These are phyloP conservation scores for Jatropha multifida DNA, from an alignment of 441 rosid species.

Conservation along the genomic window DNA sequence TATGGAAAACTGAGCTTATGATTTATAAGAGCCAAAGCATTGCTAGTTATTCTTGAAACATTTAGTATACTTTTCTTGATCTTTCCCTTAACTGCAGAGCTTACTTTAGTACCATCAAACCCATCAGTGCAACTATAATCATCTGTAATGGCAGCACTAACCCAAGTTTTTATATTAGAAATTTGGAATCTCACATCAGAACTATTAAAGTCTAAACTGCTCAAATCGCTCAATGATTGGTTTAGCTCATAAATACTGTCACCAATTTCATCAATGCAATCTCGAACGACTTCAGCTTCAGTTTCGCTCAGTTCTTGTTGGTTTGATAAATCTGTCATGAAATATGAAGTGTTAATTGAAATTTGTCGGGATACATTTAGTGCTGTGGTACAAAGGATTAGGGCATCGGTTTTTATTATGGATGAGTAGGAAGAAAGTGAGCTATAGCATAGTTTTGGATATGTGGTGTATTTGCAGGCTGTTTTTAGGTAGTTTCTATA, in stretches of 20 bases:
- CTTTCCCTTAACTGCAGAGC: slow-evolving; percentile 37
- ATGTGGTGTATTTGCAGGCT: slow-evolving; percentile 52
- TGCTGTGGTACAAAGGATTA: slow-evolving; percentile 49
- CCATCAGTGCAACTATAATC: slow-evolving; percentile 74
- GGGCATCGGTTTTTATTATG: slow-evolving; percentile 42
- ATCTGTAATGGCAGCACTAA: slow-evolving; percentile 65
- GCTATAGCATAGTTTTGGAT: slow-evolving; percentile 46
- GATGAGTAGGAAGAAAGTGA: slow-evolving; percentile 44
- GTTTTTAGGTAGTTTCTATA: slow-evolving; percentile 47
- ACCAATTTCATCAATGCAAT: slow-evolving; percentile 47
- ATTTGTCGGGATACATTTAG: slow-evolving; percentile 37
- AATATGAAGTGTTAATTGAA: slow-evolving; percentile 31
- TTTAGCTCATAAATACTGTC: slow-evolving; percentile 51
- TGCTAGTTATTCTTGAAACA: slow-evolving; percentile 55
- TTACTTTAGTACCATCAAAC: slow-evolving; percentile 42
- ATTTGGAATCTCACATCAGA: slow-evolving; percentile 34
- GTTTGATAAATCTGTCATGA: slow-evolving; percentile 28
- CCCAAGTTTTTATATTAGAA: slow-evolving; percentile 55
- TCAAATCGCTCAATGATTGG: slow-evolving; percentile 41
- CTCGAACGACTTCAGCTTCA: slow-evolving; percentile 43
- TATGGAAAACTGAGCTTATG: background rate
- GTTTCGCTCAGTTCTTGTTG: slow-evolving; percentile 27
- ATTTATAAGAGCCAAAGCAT: slow-evolving; percentile 59
- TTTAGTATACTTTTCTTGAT: slow-evolving; percentile 38
- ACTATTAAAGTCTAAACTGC: slow-evolving; percentile 12